Conservation (phyloP, 306 rosid species). For the Gleditsia sinensis region DNA sequence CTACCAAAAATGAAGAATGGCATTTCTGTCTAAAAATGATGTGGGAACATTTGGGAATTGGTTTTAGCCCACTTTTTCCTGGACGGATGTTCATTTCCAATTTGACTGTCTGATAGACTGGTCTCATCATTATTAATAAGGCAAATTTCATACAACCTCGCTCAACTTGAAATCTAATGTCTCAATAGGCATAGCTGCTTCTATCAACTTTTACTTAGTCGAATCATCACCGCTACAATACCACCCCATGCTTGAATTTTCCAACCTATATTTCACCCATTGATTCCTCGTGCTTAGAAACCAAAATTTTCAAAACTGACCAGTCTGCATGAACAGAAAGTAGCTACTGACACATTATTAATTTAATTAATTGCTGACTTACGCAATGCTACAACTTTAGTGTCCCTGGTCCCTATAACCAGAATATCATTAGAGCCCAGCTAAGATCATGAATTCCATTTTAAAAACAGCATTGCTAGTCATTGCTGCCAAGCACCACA, state of each 20-base stretch:
- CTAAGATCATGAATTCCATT: too few species aligned
- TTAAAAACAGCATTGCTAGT: too few species aligned
- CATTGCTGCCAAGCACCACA: background rate
- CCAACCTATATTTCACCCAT: too few species aligned
- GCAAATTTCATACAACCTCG: background rate
- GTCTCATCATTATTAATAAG: too few species aligned
- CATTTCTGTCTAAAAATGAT: background rate
- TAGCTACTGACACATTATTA: background rate
- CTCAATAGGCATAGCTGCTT: background rate
- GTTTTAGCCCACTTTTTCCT: too few species aligned
- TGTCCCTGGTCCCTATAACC: background rate
- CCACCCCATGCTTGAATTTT: too few species aligned
- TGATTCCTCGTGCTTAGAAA: background rate
- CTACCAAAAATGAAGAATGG: background rate
- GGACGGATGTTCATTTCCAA: too few species aligned
- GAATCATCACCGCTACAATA: background rate
- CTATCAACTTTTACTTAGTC: background rate
- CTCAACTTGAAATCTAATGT: background rate
- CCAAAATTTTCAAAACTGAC: background rate
- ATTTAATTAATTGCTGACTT: background rate
- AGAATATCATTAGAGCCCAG: background rate
- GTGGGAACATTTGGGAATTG: too few species aligned
- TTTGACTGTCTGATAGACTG: too few species aligned
- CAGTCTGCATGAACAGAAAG: background rate
- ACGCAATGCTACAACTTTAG: background rate